Conservation (phyloP, 805 yeast species). For the Candida krabiensis region DNA sequence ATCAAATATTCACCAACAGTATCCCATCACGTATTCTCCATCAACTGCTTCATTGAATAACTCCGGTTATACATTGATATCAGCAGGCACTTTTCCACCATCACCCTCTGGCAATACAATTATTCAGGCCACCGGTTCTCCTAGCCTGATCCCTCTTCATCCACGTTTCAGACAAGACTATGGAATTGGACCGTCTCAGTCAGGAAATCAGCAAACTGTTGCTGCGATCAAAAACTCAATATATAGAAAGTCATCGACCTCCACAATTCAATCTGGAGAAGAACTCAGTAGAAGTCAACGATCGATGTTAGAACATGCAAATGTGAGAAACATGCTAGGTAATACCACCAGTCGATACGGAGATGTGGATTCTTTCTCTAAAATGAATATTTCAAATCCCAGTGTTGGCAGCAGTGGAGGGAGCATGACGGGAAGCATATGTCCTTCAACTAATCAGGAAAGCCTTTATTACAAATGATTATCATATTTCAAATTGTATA, state of each 20-base stretch:
- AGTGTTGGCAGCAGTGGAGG: conserved; percentile 20
- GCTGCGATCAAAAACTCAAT: conserved; percentile 20
- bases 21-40: conserved; percentile 3
- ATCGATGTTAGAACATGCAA: conserved; percentile 20
- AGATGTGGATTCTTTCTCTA: conserved; percentile 19
- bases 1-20: conserved; percentile 2
- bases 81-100: conserved; percentile 2
- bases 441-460: conserved; percentile 11
- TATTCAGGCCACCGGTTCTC: conserved; percentile 1
- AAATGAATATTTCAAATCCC: conserved; percentile 17
- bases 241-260: conserved; percentile 21
- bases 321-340: conserved; percentile 19
- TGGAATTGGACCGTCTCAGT: conserved; percentile 2
- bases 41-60: conserved; percentile 3
- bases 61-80: conserved; percentile 10
- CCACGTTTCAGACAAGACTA: conserved; percentile 19
- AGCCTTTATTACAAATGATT: conserved; percentile 5
- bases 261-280: conserved; percentile 23
- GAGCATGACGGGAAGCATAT: conserved; percentile 16
- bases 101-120: not conserved
- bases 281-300: conserved; percentile 18
- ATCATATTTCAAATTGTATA: no score
- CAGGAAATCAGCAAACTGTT: conserved; percentile 14
- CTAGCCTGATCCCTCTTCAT: conserved; percentile 14
- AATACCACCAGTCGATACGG: conserved; percentile 23